Evolutionary conservation across 2,329 filamentous ascomycete genomes (phyloP), one percentile per base, ranked within the genome.

Genomic region (Hypocrella siamensis): DNA sequence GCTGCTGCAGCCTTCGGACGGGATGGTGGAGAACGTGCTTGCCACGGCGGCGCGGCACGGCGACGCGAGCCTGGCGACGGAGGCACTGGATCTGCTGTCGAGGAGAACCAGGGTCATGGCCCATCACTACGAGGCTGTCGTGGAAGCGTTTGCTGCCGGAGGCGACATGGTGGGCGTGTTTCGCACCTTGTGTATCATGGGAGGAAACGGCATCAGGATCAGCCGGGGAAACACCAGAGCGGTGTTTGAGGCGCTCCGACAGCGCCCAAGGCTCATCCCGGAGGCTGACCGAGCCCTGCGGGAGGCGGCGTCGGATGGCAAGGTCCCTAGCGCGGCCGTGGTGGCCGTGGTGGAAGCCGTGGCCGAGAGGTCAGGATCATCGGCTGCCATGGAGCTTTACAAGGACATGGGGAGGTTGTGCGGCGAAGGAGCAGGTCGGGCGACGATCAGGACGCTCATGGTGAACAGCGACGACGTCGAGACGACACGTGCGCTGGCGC

Each of bases 121-220:
- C 5, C 65, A 79, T 38, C 83, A 94, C 48, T 93, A 90, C 53
- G 84, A 92, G 50, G 67, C 78, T 18, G 64, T 94, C 18, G 60
- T 86, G 6, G 74, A 82, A 35, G 68, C 79, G 4, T 83, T 92
- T 46, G 61, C 73, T 9, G 57, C 60, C 4, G 46, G 50, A 4
- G 61, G 64, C 2, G 73, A 90, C 40, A 46, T 88, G 6, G 54
- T 58, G 17, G 70, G 73, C 17, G 79, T 80, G 0, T 63, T 93
- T 22, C 67, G 70, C 26, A 65, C 80, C 2, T 60, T 93, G 12
- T 71, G 70, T 40, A 75, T 84, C 47, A 90, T 93, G 78, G 57
- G 69, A 16, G 63, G 70, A 36, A 43, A 36, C 19, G 48, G 46
- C 9, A 37, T 74, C 5, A 48, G 77, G 5, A 49, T 64, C 25